Evolutionary conservation across 441 rosid genomes (phyloP).

Genomic region (Pelargonium myrrhifolium): DNA sequence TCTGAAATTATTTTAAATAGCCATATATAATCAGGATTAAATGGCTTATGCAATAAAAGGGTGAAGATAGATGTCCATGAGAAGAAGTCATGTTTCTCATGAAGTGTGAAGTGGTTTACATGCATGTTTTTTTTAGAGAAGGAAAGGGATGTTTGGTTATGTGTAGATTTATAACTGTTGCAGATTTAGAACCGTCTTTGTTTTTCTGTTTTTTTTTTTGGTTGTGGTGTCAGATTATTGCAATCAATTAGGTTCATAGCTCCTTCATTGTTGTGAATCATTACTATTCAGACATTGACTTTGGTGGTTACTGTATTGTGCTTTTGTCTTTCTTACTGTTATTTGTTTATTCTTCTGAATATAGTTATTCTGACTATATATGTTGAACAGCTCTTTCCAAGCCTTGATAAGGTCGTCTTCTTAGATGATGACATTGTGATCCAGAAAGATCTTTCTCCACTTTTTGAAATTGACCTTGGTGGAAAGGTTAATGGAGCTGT

Average conservation of each 20-base stretch:
- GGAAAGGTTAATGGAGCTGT: constrained; percentile 98
- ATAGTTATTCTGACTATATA: constrained; percentile 18
- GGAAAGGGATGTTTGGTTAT: not conserved
- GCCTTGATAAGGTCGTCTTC: constrained; percentile 90
- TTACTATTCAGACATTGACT: no score
- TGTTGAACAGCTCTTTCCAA: constrained; percentile 78
- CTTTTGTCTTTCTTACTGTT: not conserved
- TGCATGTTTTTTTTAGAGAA: not conserved
- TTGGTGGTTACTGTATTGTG: not conserved
- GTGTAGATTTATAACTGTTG: not conserved
- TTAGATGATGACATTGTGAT: constrained; percentile 91
- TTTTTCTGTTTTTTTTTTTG: no score
- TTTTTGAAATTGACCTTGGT: constrained; percentile 81
- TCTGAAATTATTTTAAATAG: not conserved
- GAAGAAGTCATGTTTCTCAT: not conserved
- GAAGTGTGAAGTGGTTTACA: not conserved
- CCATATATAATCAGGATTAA: not conserved
- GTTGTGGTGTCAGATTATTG: no score
- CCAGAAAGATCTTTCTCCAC: constrained; percentile 83
- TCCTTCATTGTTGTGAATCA: no score
- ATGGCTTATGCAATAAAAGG: not conserved
- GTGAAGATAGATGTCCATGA: not conserved
- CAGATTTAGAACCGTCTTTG: not conserved
- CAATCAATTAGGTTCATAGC: no score
- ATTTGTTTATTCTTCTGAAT: not conserved